These are phyloP conservation scores for Sugiyamaella grinbergsii DNA, from an alignment of 1,139 yeast species.

Conservation along the genomic window DNA sequence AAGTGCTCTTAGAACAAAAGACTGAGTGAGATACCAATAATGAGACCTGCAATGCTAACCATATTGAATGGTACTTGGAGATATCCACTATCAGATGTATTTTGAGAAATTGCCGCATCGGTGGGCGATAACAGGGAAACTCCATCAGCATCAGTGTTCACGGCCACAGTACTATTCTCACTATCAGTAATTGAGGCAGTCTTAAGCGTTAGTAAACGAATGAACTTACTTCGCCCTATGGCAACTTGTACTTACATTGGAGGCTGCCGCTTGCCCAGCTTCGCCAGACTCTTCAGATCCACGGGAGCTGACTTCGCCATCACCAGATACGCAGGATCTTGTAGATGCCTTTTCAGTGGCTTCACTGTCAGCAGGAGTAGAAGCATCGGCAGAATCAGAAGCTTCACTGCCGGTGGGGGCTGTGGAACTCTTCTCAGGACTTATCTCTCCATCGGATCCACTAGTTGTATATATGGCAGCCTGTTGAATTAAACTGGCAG, in stretches of 20 bases:
- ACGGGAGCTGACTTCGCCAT: too few relatives aligned
- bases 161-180: conserved; percentile 1
- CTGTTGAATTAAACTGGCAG: conserved; percentile 27
- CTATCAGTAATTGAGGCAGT: neutral
- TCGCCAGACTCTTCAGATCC: conserved; percentile 3
- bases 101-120: conserved; percentile 1
- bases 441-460: neutral
- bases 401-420: neutral
- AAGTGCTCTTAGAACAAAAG: conserved; percentile 1
- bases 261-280: too few relatives aligned
- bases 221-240: too few relatives aligned
- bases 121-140: neutral
- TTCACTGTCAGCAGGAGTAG: too few relatives aligned
- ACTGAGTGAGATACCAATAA: neutral
- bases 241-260: too few relatives aligned
- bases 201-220: too few relatives aligned
- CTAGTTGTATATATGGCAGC: conserved; percentile 25
- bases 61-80: neutral
- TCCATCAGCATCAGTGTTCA: conserved; percentile 3
- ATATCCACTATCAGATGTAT: conserved; percentile 11
- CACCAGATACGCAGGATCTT: too few relatives aligned
- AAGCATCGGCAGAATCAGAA: neutral
- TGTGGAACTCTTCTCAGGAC: neutral
- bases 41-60: neutral
- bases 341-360: too few relatives aligned